Percentiles rank a stretch among this genome's conserved stretches.
These are phyloP conservation scores for Beauveria asiatica DNA, from an alignment of 2,329 filamentous ascomycete species.

Conservation along the genomic window DNA sequence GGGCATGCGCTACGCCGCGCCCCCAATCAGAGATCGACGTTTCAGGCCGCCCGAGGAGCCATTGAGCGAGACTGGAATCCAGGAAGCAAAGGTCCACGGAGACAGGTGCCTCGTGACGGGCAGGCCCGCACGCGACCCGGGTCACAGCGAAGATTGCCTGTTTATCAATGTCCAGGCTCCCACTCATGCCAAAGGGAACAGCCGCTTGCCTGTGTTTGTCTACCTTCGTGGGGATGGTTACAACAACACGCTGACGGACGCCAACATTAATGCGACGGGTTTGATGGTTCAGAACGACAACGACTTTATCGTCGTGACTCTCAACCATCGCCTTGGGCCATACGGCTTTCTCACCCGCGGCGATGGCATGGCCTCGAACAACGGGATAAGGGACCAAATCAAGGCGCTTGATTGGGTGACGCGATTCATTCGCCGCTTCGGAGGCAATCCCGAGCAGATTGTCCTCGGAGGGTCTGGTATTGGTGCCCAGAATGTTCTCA, in stretches of 20 bases:
- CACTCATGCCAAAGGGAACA: conserved; percentile 35
- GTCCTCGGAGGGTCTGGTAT: conserved; percentile 56
- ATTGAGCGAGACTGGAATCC: conserved; percentile 30
- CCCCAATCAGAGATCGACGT: conserved; percentile 56
- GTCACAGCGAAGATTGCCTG: conserved; percentile 56
- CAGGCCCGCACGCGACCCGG: conserved; percentile 17
- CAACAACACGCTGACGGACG: conserved; percentile 33
- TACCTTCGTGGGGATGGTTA: conserved; percentile 55
- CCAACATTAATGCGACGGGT: conserved; percentile 51
- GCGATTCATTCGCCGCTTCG: conserved; percentile 43
- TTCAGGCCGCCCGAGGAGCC: conserved; percentile 63
- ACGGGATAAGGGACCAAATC: conserved; percentile 61
- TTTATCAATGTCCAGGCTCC: conserved; percentile 59
- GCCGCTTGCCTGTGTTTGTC: conserved; percentile 55
- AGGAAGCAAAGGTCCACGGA: conserved; percentile 40
- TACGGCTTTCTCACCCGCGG: conserved; percentile 62
- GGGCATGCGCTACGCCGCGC: conserved; percentile 65
- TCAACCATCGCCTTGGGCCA: conserved; percentile 69
- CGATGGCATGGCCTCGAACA: conserved; percentile 52
- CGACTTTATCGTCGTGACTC: conserved; percentile 58
- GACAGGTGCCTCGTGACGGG: conserved; percentile 24
- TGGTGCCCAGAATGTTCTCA: conserved; percentile 55
- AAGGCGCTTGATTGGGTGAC: conserved; percentile 64
- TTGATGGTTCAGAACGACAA: conserved; percentile 49
- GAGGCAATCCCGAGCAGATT: conserved; percentile 45